Conservation (phyloP, 441 rosid species). For the Bocquillonia castaneifolia region DNA sequence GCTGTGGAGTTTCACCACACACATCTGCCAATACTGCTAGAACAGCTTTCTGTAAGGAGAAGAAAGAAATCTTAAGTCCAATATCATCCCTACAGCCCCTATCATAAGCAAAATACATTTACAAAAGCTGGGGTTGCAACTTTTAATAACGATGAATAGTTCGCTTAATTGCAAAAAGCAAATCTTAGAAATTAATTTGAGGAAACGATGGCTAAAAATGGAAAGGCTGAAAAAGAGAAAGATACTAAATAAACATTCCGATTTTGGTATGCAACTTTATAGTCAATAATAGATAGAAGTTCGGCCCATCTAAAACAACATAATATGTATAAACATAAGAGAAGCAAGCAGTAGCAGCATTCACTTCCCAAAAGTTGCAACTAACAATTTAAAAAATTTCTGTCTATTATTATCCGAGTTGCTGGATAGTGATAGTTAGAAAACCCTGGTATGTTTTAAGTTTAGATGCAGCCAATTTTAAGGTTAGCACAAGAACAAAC, state of each 20-base stretch:
- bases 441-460: not conserved
- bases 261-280: not conserved
- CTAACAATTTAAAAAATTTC: not conserved
- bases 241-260: not conserved
- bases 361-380: not conserved
- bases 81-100: conserved; percentile 3
- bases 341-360: not conserved
- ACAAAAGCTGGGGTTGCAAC: not conserved
- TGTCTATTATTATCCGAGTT: not conserved
- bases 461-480: conserved; percentile 3
- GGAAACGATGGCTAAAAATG: not conserved
- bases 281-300: not conserved
- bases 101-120: not conserved
- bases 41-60: conserved; percentile 52
- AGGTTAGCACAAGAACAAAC: not conserved
- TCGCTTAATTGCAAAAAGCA: conserved; percentile 4
- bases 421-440: not conserved
- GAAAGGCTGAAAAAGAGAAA: not conserved
- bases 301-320: not conserved
- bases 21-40: conserved; percentile 41
- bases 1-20: conserved; percentile 32
- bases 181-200: conserved; percentile 2
- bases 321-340: not conserved
- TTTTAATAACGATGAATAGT: conserved; percentile 6
- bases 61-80: conserved; percentile 20